phyloP scores from a whole-genome alignment of 2,329 filamentous ascomycete genomes.

The Aspergillus carbonarius region DNA sequence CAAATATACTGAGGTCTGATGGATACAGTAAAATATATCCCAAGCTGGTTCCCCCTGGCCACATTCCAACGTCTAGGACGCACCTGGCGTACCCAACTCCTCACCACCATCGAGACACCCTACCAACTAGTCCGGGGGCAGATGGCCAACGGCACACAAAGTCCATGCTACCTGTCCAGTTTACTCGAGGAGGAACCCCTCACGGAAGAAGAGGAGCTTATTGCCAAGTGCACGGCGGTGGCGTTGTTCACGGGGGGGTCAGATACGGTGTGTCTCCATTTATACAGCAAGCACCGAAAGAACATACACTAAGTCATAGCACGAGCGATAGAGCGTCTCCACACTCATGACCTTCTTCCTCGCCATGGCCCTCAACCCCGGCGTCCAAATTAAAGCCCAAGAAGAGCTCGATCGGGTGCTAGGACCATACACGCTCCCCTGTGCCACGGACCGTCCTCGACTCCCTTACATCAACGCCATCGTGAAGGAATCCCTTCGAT shows the following conservation, averaged over 20 bases:
- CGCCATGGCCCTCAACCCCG: conserved; percentile 53
- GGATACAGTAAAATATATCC: conserved; percentile 37
- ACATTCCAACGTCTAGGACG: conserved; percentile 44
- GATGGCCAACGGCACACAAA: conserved; percentile 32
- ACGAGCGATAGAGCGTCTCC: conserved; percentile 49
- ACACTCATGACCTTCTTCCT: conserved; percentile 49
- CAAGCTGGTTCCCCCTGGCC: conserved; percentile 49
- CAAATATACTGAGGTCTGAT: too few species aligned
- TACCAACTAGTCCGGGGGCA: conserved; percentile 47
- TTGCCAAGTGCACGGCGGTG: conserved; percentile 32
- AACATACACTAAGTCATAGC: too few species aligned
- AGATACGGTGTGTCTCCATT: conserved; percentile 13
- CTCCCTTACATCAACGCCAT: conserved; percentile 41
- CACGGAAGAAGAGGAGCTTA: conserved; percentile 31
- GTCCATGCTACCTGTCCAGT: conserved; percentile 42
- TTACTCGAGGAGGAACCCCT: conserved; percentile 30
- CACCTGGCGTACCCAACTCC: conserved; percentile 32
- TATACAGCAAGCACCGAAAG: background rate
- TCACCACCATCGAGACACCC: conserved; percentile 38
- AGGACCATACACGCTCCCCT: conserved; percentile 33
- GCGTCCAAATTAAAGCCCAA: conserved; percentile 53
- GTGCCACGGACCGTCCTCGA: conserved; percentile 37
- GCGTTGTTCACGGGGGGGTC: conserved; percentile 45
- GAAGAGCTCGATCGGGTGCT: conserved; percentile 43
- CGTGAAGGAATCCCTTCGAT: conserved; percentile 40